A percentile compares a stretch with the other conserved stretches of the same genome.
These are phyloP conservation scores for Mariannaea sp. DNA, from an alignment of 2,329 filamentous ascomycete species.

Conservation along the genomic window DNA sequence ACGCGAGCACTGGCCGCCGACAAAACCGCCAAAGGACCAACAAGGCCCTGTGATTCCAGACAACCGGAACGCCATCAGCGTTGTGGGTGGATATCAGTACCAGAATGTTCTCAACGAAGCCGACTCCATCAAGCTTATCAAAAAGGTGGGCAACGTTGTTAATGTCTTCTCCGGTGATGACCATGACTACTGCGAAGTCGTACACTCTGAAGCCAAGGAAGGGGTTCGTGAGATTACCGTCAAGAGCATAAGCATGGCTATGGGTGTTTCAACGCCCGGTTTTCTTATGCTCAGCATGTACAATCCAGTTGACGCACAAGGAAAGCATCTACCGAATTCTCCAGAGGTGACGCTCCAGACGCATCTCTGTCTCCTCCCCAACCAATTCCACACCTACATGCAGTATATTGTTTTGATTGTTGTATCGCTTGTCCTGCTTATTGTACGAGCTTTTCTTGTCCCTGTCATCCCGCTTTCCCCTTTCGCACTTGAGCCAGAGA, in stretches of 20 bases:
- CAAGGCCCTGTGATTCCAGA: constrained; percentile 60
- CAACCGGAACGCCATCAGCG: constrained; percentile 75
- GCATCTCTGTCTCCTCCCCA: constrained; percentile 87
- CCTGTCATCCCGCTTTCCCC: constrained; percentile 58
- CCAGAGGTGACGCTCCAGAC: constrained; percentile 73
- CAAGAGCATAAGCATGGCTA: constrained; percentile 93
- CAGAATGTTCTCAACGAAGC: constrained; percentile 86
- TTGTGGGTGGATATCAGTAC: constrained; percentile 88
- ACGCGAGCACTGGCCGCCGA: constrained; percentile 81
- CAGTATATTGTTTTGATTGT: constrained; percentile 71
- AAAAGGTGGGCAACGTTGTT: constrained; percentile 78
- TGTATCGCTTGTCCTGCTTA: constrained; percentile 55
- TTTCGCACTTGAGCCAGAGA: constrained; percentile 56
- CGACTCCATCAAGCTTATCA: constrained; percentile 76
- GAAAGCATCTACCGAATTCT: constrained; percentile 51
- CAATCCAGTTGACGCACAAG: constrained; percentile 78
- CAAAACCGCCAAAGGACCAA: constrained; percentile 64
- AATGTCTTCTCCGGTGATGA: constrained; percentile 96
- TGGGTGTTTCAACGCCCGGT: constrained; percentile 88
- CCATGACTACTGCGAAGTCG: constrained; percentile 94
- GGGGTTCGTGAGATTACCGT: constrained; percentile 85
- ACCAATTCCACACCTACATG: constrained; percentile 83
- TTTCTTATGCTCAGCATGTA: constrained; percentile 89
- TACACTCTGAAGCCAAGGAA: constrained; percentile 71
- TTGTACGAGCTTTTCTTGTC: constrained; percentile 60